Base-by-base conservation (phyloP, 768 basidiomycete genomes). In the Rhizopogon rudus region DNA sequence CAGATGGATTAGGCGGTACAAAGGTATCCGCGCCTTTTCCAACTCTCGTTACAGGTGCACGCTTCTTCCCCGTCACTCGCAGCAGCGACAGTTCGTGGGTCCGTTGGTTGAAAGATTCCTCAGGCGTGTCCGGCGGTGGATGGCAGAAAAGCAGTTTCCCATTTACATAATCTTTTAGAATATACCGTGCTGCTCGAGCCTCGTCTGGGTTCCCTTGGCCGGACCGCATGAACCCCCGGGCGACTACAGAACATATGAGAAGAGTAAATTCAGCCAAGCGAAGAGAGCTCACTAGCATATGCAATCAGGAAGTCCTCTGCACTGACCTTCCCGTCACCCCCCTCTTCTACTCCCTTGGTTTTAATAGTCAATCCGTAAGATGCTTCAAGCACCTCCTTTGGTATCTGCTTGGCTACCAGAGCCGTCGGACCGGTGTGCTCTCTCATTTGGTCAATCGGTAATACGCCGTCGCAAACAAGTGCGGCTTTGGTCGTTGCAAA, bases 151-250 rank as follows among this genome's bases (percentile, higher is more conserved):
- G 78, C 0, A 99, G 78, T 63, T 92, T 93, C 25, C 91, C 97
- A 62, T 89, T 94, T 57, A 98, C 94, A 65, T 95, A 99, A 73
- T 99, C 97, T 70, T 99, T 99, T 48, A 99, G 79, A 54, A 99
- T 77, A 65, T 88, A 88, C 56, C 97, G 84, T 14, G 96, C 92
- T 0, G 97, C 84, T 51, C 93, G 87, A 31, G 97, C 93, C 66
- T 98, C 94, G 66, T 99, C 97, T 9, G 96, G 95, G 71, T 95
- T 97, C 42, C 97, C 97, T 74, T 95, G 93, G 1, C 96, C 93
- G 1, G 94, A 84, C 40, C 96, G 84, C 65, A 86, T 90, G 71
- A 89, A 97, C 35, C 97, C 97, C 61, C 96, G 79, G 29, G 85
- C 96, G 63, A 98, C 97, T 99, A 58, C 3, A 20, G 58, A 40